Conservation (phyloP, 2,329 filamentous ascomycete genomes). For the Trichoderma simmonsii region DNA sequence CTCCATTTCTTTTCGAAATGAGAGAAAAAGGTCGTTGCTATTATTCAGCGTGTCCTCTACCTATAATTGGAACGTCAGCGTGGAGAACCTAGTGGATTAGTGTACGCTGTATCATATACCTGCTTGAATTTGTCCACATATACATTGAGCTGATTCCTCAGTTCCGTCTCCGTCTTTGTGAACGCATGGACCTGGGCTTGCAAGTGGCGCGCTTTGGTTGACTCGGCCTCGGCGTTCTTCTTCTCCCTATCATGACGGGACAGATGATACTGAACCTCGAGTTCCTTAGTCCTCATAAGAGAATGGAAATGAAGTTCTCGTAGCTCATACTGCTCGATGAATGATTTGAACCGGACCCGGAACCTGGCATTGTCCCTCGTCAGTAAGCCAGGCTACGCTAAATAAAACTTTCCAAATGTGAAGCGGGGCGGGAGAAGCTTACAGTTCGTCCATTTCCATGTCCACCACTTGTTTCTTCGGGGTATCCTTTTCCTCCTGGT, state of each 20-base stretch:
- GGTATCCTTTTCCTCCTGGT: conserved; percentile 81
- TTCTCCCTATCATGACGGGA: conserved; percentile 86
- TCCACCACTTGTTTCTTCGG: conserved; percentile 78
- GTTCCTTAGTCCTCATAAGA: conserved; percentile 87
- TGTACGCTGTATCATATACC: conserved; percentile 53
- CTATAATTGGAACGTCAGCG: conserved; percentile 45
- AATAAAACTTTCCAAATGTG: not conserved
- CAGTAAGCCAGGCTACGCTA: not conserved
- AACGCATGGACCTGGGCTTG: conserved; percentile 93
- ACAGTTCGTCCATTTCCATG: conserved; percentile 87
- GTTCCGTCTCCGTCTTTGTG: conserved; percentile 90
- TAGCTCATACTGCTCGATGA: conserved; percentile 95
- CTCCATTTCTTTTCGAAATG: conserved; percentile 98
- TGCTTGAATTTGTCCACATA: conserved; percentile 99
- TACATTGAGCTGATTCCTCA: conserved; percentile 92
- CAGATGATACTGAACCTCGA: conserved; percentile 90
- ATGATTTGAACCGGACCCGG: conserved; percentile 85
- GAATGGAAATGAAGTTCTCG: conserved; percentile 93
- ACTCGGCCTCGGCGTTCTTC: conserved; percentile 80
- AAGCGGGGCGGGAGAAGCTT: conserved; percentile 35
- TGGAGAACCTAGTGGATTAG: not conserved
- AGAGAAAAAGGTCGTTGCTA: conserved; percentile 94
- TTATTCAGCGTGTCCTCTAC: conserved; percentile 98
- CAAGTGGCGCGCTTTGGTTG: conserved; percentile 74
- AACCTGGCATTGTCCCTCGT: conserved; percentile 51